phyloP scores from a whole-genome alignment of 208 protist species.

The Herpetomonas samuelpessoai region DNA sequence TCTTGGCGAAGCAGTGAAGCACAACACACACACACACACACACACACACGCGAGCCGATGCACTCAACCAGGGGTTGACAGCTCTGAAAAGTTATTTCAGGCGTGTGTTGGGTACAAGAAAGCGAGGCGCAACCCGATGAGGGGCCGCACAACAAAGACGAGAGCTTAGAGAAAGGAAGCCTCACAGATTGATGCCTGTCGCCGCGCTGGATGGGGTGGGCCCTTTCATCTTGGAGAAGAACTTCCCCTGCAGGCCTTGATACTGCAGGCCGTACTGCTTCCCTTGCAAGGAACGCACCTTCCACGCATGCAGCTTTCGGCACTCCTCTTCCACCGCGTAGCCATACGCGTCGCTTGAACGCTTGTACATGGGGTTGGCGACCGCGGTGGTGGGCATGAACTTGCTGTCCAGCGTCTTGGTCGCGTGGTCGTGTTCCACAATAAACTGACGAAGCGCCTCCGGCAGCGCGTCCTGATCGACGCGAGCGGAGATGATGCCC shows the following conservation, averaged over 20 bases:
- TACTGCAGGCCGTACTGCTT: constrained; percentile 78
- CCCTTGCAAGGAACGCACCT: constrained; percentile 51
- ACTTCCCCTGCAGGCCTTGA: constrained; percentile 60
- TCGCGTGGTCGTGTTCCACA: constrained; percentile 33
- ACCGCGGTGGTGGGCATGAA: constrained; percentile 25
- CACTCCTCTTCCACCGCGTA: constrained; percentile 55
- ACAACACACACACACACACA: too few species aligned
- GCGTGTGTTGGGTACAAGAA: too few species aligned
- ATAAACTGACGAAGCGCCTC: constrained; percentile 55
- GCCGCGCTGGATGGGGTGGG: constrained; percentile 36
- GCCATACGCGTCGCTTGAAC: constrained; percentile 69
- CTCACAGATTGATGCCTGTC: constrained; percentile 78
- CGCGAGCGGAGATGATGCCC: constrained; percentile 67
- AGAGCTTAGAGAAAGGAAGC: background rate
- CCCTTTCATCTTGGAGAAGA: constrained; percentile 46
- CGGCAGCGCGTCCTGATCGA: constrained; percentile 59
- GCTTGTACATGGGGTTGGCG: constrained; percentile 81
- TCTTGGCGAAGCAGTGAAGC: too few species aligned
- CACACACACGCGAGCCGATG: too few species aligned
- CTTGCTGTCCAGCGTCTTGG: constrained; percentile 13
- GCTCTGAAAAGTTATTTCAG: too few species aligned
- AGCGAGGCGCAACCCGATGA: too few species aligned
- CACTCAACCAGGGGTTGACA: too few species aligned
- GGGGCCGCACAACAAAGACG: too few species aligned
- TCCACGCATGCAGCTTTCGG: constrained; percentile 63